These are phyloP conservation scores for Phylloporus sp. DNA, from an alignment of 768 basidiomycete genomes.

Conservation along the genomic window DNA sequence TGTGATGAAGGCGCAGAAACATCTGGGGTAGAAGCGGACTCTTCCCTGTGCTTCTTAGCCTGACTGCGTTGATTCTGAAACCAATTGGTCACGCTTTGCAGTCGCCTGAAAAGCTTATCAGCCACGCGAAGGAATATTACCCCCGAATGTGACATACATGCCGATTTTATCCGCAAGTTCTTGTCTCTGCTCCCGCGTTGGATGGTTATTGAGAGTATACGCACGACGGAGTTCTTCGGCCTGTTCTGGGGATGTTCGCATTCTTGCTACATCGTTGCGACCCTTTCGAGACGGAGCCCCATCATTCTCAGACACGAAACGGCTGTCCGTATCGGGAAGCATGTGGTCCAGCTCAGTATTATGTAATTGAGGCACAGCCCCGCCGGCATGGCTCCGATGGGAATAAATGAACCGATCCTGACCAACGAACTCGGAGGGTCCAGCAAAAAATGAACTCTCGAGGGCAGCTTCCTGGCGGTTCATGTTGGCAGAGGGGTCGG, in stretches of 20 bases:
- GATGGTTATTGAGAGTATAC: slow-evolving; percentile 62
- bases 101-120: slow-evolving; percentile 50
- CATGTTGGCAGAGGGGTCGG: slow-evolving; percentile 11
- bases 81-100: slow-evolving; percentile 81
- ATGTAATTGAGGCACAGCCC: slow-evolving; percentile 25
- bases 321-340: slow-evolving; percentile 47
- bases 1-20: slow-evolving; percentile 4
- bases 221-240: slow-evolving; percentile 63
- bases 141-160: slow-evolving; percentile 51
- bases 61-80: slow-evolving; percentile 82
- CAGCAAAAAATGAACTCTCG: slow-evolving; percentile 30
- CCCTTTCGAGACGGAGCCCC: slow-evolving; percentile 28
- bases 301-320: slow-evolving; percentile 49
- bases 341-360: slow-evolving; percentile 46
- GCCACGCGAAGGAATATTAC: slow-evolving; percentile 14
- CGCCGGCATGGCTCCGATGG: slow-evolving; percentile 28
- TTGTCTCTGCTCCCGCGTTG: slow-evolving; percentile 62
- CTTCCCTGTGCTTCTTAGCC: slow-evolving; percentile 66
- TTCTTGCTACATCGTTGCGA: slow-evolving; percentile 38
- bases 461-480: slow-evolving; percentile 17
- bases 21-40: slow-evolving; percentile 30
- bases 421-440: slow-evolving; percentile 26
- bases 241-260: slow-evolving; percentile 59
- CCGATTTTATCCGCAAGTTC: slow-evolving; percentile 63
- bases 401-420: slow-evolving; percentile 32